phyloP scores from a whole-genome alignment of 768 basidiomycete genomes.

The Trametes elegans region DNA sequence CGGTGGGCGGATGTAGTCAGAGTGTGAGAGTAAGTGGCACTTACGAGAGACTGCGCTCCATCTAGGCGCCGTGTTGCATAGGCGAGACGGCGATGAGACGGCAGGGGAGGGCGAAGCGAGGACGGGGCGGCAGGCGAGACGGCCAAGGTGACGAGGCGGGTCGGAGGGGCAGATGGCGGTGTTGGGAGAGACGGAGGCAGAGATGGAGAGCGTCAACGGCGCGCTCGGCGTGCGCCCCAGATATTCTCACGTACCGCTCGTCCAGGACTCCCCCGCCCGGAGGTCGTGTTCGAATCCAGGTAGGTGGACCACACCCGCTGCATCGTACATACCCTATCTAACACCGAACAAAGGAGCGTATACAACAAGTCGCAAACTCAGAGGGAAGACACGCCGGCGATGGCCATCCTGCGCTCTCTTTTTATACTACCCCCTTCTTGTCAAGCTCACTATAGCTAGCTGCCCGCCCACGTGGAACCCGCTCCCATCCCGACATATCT shows the following conservation, averaged over 20 bases:
- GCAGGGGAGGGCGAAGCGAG: background rate
- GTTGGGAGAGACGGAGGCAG: constrained; percentile 4
- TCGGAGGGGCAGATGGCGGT: background rate
- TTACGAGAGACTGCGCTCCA: constrained; percentile 25
- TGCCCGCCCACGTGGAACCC: constrained; percentile 9
- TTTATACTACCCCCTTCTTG: background rate
- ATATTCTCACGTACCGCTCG: constrained; percentile 22
- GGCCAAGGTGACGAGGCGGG: no score
- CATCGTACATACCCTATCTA: constrained; percentile 33
- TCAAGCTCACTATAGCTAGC: background rate
- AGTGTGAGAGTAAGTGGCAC: constrained; percentile 10
- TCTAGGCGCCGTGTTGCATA: constrained; percentile 23
- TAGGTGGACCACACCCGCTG: constrained; percentile 56
- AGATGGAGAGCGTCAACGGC: constrained; percentile 13
- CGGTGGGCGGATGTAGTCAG: no score
- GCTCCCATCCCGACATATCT: background rate
- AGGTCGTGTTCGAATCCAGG: constrained; percentile 33
- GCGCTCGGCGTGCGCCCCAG: background rate
- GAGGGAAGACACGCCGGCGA: no score
- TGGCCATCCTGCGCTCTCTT: background rate
- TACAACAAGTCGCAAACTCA: no score
- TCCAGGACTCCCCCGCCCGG: constrained; percentile 7
- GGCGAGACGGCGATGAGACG: constrained; percentile 17
- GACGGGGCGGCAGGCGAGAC: background rate
- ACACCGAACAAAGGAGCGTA: background rate